Evolutionary conservation across 192 early-diverging fungal genomes (phyloP), one percentile per base, ranked within the genome.

Genomic region (Haplosporangium gracile): DNA sequence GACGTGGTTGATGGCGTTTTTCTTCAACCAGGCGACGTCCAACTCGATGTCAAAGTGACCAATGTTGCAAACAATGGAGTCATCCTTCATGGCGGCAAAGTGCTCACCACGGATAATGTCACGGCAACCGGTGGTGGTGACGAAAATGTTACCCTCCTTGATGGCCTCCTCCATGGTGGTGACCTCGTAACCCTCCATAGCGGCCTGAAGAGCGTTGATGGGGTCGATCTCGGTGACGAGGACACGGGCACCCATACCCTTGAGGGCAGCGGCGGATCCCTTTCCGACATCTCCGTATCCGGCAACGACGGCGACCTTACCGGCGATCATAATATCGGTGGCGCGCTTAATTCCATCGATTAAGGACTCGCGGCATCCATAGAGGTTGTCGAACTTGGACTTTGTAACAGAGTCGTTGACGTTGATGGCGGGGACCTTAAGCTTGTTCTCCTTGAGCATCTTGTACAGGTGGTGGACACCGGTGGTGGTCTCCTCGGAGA

Each of bases 231-330:
- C 97, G 81, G 97, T 98, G 72, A 99, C 92, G 81, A 99, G 92
- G 89, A 99, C 98, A 92, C 97, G 97, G 82, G 98, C 95, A 88
- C 98, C 98, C 96, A 99, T 98, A 80, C 97, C 97, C 89, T 96
- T 94, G 90, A 99, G 95, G 74, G 98, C 97, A 88, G 95, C 95
- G 82, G 98, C 97, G 90, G 97, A 98, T 86, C 98, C 98, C 96
- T 99, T 99, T 90, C 98, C 98, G 89, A 99, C 98, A 92, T 99
- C 98, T 91, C 98, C 98, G 95, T 98, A 99, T 89, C 98, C 97
- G 88, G 97, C 97, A 87, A 98, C 97, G 77, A 98, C 96, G 75
- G 97, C 93, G 70, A 99, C 96, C 95, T 99, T 99, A 80, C 98
- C 98, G 87, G 98, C 98, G 91, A 99, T 99, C 97, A 98, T 98